phyloP scores from a whole-genome alignment of 306 rosid genomes.

The Malus domestica region DNA sequence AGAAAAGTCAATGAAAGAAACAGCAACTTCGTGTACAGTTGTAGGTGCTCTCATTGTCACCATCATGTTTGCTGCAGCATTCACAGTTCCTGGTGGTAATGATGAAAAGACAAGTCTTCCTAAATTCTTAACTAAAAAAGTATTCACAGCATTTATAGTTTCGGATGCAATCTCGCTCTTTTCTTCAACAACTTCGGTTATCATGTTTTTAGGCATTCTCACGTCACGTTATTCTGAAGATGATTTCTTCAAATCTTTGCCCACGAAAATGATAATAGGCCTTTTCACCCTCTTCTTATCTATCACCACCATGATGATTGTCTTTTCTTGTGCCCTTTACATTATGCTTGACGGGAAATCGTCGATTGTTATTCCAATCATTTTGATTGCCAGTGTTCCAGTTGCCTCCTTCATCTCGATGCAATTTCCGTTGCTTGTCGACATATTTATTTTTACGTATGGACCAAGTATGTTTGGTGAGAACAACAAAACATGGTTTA shows the following conservation, averaged over 20 bases:
- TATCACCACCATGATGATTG: constrained; percentile 28
- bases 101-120: background rate
- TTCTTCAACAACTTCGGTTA: too few relatives aligned
- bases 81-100: constrained; percentile 28
- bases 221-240: too few relatives aligned
- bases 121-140: background rate
- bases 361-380: background rate
- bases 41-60: constrained; percentile 38
- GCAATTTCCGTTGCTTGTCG: constrained; percentile 10
- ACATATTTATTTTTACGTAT: constrained; percentile 17
- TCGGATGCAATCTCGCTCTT: constrained; percentile 12
- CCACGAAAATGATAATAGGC: constrained; percentile 25
- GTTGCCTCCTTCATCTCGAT: constrained; percentile 2
- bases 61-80: constrained; percentile 37
- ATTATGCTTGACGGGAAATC: background rate
- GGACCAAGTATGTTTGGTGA: background rate
- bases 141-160: background rate
- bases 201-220: too few relatives aligned
- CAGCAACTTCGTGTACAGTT: constrained; percentile 34
- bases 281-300: constrained; percentile 22
- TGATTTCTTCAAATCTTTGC: too few relatives aligned
- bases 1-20: constrained; percentile 37
- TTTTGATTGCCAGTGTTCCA: too few relatives aligned
- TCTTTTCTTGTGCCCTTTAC: constrained; percentile 27
- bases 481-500: too few relatives aligned